phyloP scores from a whole-genome alignment of 441 rosid genomes.

The Jatropha multifida region DNA sequence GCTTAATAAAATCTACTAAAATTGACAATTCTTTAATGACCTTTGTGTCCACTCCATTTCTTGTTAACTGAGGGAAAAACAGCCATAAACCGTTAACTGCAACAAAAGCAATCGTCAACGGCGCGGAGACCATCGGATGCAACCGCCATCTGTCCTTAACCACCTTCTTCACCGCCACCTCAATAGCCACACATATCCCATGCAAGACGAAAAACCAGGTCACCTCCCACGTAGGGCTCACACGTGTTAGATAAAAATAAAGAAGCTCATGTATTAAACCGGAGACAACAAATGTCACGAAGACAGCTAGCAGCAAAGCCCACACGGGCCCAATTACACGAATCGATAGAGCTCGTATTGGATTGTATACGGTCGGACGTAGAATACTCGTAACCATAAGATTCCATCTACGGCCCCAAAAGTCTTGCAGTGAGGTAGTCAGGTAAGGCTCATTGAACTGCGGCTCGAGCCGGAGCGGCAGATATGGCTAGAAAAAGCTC shows the following conservation, averaged over 20 bases:
- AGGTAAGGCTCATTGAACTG: constrained; percentile 23
- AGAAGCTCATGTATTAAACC: constrained; percentile 17
- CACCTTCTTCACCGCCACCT: constrained; percentile 8
- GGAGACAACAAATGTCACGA: constrained; percentile 10
- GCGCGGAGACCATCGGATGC: neutral
- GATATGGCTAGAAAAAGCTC: constrained; percentile 9
- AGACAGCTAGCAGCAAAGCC: neutral
- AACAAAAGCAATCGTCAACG: constrained; percentile 3
- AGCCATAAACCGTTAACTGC: constrained; percentile 7
- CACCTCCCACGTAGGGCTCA: constrained; percentile 17
- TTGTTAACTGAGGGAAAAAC: constrained; percentile 13
- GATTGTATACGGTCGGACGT: constrained; percentile 12
- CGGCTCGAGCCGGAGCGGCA: constrained; percentile 11
- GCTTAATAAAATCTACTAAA: constrained; percentile 2
- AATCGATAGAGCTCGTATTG: neutral
- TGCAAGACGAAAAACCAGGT: constrained; percentile 16
- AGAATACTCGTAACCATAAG: constrained; percentile 11
- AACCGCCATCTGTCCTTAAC: neutral
- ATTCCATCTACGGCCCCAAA: constrained; percentile 25
- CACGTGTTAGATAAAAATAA: constrained; percentile 11
- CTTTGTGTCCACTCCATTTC: neutral
- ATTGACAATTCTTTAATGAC: neutral
- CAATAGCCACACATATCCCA: constrained; percentile 13
- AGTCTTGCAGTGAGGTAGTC: constrained; percentile 19
- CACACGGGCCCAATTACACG: neutral